Evolutionary conservation across 139 green algal species (phyloP), one percentile per base, ranked within the genome.

Genomic region (Coelastrella sp.): DNA sequence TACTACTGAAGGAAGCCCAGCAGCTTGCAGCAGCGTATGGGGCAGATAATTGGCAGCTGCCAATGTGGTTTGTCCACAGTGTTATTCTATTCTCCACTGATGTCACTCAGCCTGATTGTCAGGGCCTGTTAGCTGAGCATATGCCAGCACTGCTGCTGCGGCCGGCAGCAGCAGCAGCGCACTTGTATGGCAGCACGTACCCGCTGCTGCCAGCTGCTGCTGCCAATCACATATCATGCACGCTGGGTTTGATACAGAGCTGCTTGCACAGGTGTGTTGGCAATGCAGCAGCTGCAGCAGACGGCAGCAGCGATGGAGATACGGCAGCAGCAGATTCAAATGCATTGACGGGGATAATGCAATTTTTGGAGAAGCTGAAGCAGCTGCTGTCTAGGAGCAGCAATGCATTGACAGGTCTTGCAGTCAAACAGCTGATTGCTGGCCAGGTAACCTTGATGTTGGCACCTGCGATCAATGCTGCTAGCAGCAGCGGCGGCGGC

Each of bases 361-460:
- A 40, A 41, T 41, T 27, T 30, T 30, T 62, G 34, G 78, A 34
- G 37, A 2, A 11, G 27, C 50, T 86, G 34, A 73, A 60, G 7
- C 66, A 86, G 21, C 80, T 86, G 48, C 48, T 86, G 37, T 34
- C 23, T 4, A 86, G 79, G 50, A 80, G 67, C 67, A 66, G 45
- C 34, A 74, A 35, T 19, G 80, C 80, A 6, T 30, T 86, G 8
- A 4, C 67, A 21, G 80, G 66, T 9, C 67, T 86, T 2, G 80
- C 48, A n/a, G 66, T 62, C 23, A 71, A 71, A 41, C 34, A 59
- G 35, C 67, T 86, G 15, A 64, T 78, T 35, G 48, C 48, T 21
- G 80, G 60, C 8, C 80, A 73, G n/a, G 51, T 86, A 1, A 32
- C 35, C 19, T 5, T 59, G 67, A 63, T 86, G 60, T 13, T 79